Evolutionary conservation across 495 filamentous ascomycete species (phyloP).

Genomic region (Recurvomyces mirabilis): DNA sequence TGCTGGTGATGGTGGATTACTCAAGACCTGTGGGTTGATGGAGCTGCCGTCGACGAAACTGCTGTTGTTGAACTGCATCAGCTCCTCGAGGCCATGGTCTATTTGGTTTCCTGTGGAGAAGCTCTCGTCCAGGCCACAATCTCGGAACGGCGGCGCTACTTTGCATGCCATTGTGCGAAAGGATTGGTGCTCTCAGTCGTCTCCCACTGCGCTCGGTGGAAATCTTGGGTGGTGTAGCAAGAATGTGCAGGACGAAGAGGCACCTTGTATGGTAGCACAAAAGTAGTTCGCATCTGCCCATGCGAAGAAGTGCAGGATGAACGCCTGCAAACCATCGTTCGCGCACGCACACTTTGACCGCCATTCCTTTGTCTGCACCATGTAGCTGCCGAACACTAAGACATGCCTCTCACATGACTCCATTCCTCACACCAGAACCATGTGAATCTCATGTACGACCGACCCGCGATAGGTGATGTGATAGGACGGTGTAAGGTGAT

Average conservation of each 20-base stretch:
- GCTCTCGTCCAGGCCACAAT: background rate
- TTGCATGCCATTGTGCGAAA: background rate
- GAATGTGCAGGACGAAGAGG: background rate
- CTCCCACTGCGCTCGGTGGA: too few species aligned
- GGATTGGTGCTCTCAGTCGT: background rate
- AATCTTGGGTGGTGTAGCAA: background rate
- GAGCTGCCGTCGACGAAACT: background rate
- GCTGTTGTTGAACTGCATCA: slow-evolving; percentile 13
- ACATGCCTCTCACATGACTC: slow-evolving; percentile 4
- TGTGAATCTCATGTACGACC: background rate
- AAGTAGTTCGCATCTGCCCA: slow-evolving; percentile 2
- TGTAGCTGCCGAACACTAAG: slow-evolving; percentile 2
- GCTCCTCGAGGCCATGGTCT: slow-evolving; percentile 5
- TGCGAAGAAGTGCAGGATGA: background rate
- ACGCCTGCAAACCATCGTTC: slow-evolving; percentile 6
- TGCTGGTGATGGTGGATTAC: slow-evolving; percentile 9
- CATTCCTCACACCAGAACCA: background rate
- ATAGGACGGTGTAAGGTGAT: slow-evolving; percentile 1
- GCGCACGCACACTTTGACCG: slow-evolving; percentile 2
- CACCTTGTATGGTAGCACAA: background rate
- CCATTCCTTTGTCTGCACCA: background rate
- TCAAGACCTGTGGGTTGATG: slow-evolving; percentile 13
- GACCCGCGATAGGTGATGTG: background rate
- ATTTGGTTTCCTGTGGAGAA: background rate
- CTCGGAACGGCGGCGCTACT: background rate